Evolutionary conservation across 495 filamentous ascomycete species (phyloP).

Genomic region (Penicillium malachiteum): DNA sequence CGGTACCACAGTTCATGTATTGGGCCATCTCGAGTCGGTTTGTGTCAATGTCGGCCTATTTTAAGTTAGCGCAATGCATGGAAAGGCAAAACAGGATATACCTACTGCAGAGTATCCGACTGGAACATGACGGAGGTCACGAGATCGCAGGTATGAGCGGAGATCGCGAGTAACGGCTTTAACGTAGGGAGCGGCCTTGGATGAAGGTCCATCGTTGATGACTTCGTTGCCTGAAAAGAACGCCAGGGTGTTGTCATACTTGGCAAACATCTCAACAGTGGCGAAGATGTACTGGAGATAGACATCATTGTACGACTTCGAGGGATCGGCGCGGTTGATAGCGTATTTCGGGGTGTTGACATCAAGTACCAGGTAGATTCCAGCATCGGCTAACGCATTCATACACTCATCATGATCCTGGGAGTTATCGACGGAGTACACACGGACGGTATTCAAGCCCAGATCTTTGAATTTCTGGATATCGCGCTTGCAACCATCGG

Average conservation of each 20-base stretch:
- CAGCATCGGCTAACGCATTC: constrained; percentile 73
- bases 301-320: constrained; percentile 79
- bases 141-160: constrained; percentile 75
- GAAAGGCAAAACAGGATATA: not conserved
- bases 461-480: constrained; percentile 80
- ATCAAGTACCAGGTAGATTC: constrained; percentile 90
- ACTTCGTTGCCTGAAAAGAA: constrained; percentile 99
- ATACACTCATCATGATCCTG: constrained; percentile 82
- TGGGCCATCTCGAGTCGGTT: constrained; percentile 87
- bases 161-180: constrained; percentile 94
- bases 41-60: constrained; percentile 63
- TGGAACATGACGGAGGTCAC: constrained; percentile 75
- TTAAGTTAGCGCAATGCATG: not conserved
- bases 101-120: constrained; percentile 81
- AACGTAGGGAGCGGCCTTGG: constrained; percentile 76
- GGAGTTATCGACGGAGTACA: constrained; percentile 92
- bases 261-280: constrained; percentile 83
- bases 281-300: constrained; percentile 94
- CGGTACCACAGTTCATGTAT: constrained; percentile 93
- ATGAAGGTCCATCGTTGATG: constrained; percentile 80
- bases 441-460: constrained; percentile 86
- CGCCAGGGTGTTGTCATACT: constrained; percentile 85
- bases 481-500: constrained; percentile 72
- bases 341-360: constrained; percentile 78
- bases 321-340: constrained; percentile 75